Conservation (phyloP, 108 stramenopile species). For the Nannochloropsis salina region DNA sequence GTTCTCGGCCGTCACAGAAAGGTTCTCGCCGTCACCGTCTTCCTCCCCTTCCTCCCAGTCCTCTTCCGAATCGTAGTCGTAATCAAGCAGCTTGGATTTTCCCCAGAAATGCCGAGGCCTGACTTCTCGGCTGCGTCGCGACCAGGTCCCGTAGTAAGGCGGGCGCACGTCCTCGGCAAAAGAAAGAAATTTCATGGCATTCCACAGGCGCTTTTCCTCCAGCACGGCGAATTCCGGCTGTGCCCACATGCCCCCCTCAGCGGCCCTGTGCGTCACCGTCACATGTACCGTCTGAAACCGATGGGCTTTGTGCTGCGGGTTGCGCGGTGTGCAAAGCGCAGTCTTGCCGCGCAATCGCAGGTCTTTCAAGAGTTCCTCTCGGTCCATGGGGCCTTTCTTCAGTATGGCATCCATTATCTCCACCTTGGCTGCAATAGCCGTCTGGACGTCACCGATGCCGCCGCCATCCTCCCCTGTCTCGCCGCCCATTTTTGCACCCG, state of each 20-base stretch:
- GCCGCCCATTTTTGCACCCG: background rate
- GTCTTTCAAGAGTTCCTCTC: background rate
- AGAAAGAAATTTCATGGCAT: slow-evolving; percentile 45
- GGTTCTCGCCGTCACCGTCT: background rate
- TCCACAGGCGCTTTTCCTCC: slow-evolving; percentile 29
- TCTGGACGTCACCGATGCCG: background rate
- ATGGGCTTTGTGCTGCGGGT: background rate
- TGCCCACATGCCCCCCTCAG: background rate
- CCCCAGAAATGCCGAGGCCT: slow-evolving; percentile 44
- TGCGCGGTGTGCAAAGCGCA: background rate
- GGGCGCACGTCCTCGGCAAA: slow-evolving; percentile 51
- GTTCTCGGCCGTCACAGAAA: background rate
- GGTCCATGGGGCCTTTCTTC: background rate
- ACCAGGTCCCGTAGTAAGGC: slow-evolving; percentile 51
- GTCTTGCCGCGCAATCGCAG: background rate
- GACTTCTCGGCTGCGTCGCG: slow-evolving; percentile 41
- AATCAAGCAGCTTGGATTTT: slow-evolving; percentile 40
- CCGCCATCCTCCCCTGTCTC: background rate
- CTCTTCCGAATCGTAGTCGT: slow-evolving; percentile 51
- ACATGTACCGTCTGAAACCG: slow-evolving; percentile 12
- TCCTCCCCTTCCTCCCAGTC: slow-evolving; percentile 34
- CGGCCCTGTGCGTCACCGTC: background rate
- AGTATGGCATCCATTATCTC: background rate
- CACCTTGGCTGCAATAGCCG: background rate
- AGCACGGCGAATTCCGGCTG: slow-evolving; percentile 1